Conservation (phyloP, 306 rosid genomes). For the Albizia julibrissin region DNA sequence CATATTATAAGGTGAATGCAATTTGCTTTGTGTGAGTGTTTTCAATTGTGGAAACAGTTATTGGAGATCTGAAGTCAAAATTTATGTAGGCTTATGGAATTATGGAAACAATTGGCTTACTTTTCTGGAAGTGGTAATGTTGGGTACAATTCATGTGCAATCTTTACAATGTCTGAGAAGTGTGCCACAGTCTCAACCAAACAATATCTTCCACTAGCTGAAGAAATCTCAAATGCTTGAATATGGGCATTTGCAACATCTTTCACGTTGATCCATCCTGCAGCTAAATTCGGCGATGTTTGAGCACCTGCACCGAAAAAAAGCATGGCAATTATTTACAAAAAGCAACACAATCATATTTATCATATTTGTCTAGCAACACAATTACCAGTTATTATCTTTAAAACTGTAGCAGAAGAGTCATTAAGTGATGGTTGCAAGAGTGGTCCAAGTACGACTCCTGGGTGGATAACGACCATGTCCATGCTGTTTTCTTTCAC, state of each 20-base stretch:
- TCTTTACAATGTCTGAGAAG: background rate
- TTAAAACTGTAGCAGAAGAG: slow-evolving; percentile 56
- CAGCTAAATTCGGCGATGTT: slow-evolving; percentile 49
- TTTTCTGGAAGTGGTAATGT: slow-evolving; percentile 50
- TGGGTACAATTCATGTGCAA: background rate
- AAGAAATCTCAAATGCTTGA: background rate
- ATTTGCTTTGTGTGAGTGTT: too few species aligned
- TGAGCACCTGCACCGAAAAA: slow-evolving; percentile 53
- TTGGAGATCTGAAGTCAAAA: background rate
- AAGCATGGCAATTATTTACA: too few species aligned
- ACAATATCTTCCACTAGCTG: slow-evolving; percentile 4
- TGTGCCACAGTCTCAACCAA: background rate
- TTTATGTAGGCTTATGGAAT: background rate
- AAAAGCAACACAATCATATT: background rate
- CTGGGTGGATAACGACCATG: slow-evolving; percentile 72
- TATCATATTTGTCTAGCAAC: background rate
- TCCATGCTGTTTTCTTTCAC: slow-evolving; percentile 70
- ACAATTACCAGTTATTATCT: slow-evolving; percentile 57
- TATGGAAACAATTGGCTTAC: slow-evolving; percentile 37
- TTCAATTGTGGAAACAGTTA: too few species aligned
- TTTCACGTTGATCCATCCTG: slow-evolving; percentile 12
- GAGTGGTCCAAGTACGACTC: slow-evolving; percentile 75
- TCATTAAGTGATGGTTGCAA: slow-evolving; percentile 79
- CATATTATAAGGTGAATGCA: background rate
- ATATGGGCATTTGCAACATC: slow-evolving; percentile 4